Evolutionary conservation across 345 rosid species (phyloP), one percentile per base, ranked within the genome.

Genomic region (Salix exigua): DNA sequence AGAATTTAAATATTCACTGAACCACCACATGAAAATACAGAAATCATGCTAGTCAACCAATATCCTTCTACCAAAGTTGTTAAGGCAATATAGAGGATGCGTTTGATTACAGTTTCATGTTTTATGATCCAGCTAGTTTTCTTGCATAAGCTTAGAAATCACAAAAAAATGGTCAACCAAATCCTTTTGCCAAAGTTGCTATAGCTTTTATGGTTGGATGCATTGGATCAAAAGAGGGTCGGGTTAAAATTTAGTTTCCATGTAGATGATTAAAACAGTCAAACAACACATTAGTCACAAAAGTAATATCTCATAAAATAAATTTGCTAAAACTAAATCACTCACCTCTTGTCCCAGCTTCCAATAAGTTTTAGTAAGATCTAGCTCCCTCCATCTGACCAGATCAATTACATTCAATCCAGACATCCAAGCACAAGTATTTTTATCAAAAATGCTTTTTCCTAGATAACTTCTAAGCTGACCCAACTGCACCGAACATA

Each of bases 331-430:
- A 38, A 31, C 17, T 77, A 37, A 66, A 72, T 50, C 38, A 77
- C 89, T 85, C 71, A 94, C 98, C 93, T 89, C 79, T 83, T 81
- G 88, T 42, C 71, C 75, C 79, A 85, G 80, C 74, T 87, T 85
- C 81, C 63, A 77, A 83, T 88, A 93, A 71, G 88, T 90, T 75
- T 86, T 78, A 37, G 97, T 90, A 38, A 86, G 85, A 58, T 75
- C 77, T 69, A 86, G 73, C 75, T 83, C 87, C 74, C 92, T 90
- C 99, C 99, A 95, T 81, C 82, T 85, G 46, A 70, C 85, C 72
- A 95, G 91, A 87, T 94, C 96, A 82, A 94, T 76, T 44, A 94
- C 79, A 82, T 92, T 94, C 78, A 94, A 86, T 74, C 98, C 97
- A 77, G 98, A 87, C 97, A 94, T 91, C 98, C 98, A 94, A 63